Evolutionary conservation across 371 early-diverging fungal species (phyloP).

Genomic region (Capniomyces stellatus): DNA sequence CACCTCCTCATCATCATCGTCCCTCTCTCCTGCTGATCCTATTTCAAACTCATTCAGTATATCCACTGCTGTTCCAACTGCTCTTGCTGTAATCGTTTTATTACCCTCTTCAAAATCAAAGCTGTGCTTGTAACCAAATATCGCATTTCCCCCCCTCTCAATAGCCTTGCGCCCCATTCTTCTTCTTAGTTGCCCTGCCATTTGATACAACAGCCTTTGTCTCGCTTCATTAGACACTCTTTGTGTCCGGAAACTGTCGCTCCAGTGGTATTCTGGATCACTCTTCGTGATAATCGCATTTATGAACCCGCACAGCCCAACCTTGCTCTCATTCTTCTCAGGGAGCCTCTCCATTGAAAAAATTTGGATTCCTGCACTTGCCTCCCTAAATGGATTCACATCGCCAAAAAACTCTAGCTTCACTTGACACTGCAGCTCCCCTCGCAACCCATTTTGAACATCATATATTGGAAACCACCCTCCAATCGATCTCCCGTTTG

Average conservation of each 20-base stretch:
- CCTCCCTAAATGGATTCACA: slow-evolving; percentile 39
- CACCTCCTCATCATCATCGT: no score
- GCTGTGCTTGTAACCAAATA: slow-evolving; percentile 42
- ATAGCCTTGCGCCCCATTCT: slow-evolving; percentile 45
- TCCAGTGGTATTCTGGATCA: slow-evolving; percentile 58
- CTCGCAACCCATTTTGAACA: slow-evolving; percentile 41
- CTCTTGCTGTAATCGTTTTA: slow-evolving; percentile 43
- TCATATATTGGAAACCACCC: slow-evolving; percentile 65
- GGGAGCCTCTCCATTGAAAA: slow-evolving; percentile 18
- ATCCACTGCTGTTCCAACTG: slow-evolving; percentile 59
- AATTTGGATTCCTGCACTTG: slow-evolving; percentile 46
- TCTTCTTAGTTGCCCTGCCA: slow-evolving; percentile 38
- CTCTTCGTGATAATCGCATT: slow-evolving; percentile 33
- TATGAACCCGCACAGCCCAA: slow-evolving; percentile 19
- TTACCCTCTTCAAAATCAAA: slow-evolving; percentile 50
- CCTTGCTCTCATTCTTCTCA: neutral
- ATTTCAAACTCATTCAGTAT: no score
- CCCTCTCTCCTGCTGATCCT: no score
- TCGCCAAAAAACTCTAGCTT: slow-evolving; percentile 55
- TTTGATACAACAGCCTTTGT: slow-evolving; percentile 36
- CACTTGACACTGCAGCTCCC: slow-evolving; percentile 45
- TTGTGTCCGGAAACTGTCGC: slow-evolving; percentile 45
- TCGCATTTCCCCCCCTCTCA: slow-evolving; percentile 50
- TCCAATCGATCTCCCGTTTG: slow-evolving; percentile 27
- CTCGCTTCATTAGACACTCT: slow-evolving; percentile 51